phyloP scores from a whole-genome alignment of 2,329 filamentous ascomycete genomes.

The Stagonosporopsis vannaccii region DNA sequence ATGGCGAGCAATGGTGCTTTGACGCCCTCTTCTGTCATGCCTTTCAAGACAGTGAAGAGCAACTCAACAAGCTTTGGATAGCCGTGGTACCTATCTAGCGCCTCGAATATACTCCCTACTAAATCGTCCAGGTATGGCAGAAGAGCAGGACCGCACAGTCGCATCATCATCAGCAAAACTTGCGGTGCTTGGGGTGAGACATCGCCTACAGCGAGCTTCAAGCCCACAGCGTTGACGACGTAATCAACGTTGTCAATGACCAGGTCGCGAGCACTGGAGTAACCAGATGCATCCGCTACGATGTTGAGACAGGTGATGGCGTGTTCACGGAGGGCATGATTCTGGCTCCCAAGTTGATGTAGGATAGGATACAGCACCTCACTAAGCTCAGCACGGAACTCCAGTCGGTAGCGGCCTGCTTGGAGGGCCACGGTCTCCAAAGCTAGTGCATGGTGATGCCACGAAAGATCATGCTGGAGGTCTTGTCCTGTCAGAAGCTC shows the following conservation, averaged over 20 bases:
- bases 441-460: slow-evolving; percentile 78
- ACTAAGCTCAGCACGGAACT: slow-evolving; percentile 85
- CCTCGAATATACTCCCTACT: slow-evolving; percentile 87
- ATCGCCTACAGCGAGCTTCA: slow-evolving; percentile 90
- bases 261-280: slow-evolving; percentile 75
- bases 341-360: slow-evolving; percentile 80
- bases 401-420: slow-evolving; percentile 68
- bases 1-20: slow-evolving; percentile 61
- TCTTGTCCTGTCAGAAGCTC: slow-evolving; percentile 61
- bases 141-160: slow-evolving; percentile 79
- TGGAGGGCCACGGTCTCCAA: slow-evolving; percentile 82
- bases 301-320: slow-evolving; percentile 84
- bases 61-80: slow-evolving; percentile 86
- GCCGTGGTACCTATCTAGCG: slow-evolving; percentile 93
- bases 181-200: slow-evolving; percentile 90
- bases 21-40: slow-evolving; percentile 82
- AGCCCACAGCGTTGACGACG: slow-evolving; percentile 88
- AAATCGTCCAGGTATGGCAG: slow-evolving; percentile 92
- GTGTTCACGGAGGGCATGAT: slow-evolving; percentile 74
- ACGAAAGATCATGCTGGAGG: slow-evolving; percentile 60
- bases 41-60: slow-evolving; percentile 81
- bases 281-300: slow-evolving; percentile 78
- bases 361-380: slow-evolving; percentile 92
- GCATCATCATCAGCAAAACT: slow-evolving; percentile 93
- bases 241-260: slow-evolving; percentile 95